These are phyloP conservation scores for Annulohypoxylon maeteangense DNA, from an alignment of 495 filamentous ascomycete species.

Conservation along the genomic window DNA sequence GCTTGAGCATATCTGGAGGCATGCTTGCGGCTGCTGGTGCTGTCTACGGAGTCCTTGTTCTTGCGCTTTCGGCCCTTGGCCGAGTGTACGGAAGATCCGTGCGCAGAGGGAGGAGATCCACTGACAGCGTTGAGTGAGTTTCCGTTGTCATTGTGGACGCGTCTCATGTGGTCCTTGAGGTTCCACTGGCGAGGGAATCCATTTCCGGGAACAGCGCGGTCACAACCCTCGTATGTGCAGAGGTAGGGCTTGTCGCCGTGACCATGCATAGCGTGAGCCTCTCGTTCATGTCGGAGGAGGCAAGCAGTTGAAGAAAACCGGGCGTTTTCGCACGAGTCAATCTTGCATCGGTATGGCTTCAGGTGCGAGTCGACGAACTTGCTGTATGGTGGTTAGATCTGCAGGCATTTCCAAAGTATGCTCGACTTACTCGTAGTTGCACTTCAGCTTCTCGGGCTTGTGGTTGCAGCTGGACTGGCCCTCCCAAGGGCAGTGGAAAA, in stretches of 20 bases:
- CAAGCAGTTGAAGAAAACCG: constrained; percentile 94
- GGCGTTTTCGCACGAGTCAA: constrained; percentile 76
- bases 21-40: constrained; percentile 55
- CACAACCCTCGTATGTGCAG: constrained; percentile 85
- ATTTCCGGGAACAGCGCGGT: constrained; percentile 78
- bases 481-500: constrained; percentile 92
- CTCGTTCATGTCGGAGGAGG: constrained; percentile 92
- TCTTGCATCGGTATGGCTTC: constrained; percentile 93
- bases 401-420: constrained; percentile 27
- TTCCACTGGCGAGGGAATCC: constrained; percentile 96
- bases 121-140: constrained; percentile 47
- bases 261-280: constrained; percentile 93
- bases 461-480: constrained; percentile 80
- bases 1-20: constrained; percentile 48
- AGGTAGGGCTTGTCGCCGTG: constrained; percentile 90
- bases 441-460: constrained; percentile 90
- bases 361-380: constrained; percentile 95
- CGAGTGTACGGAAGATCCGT: constrained; percentile 46
- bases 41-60: constrained; percentile 57
- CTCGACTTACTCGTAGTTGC: constrained; percentile 89
- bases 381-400: constrained; percentile 64
- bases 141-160: constrained; percentile 83
- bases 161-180: constrained; percentile 91
- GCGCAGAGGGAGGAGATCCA: constrained; percentile 50
- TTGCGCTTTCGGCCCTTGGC: constrained; percentile 62